Conservation (phyloP, 306 rosid genomes). For the Cucumis hystrix region DNA sequence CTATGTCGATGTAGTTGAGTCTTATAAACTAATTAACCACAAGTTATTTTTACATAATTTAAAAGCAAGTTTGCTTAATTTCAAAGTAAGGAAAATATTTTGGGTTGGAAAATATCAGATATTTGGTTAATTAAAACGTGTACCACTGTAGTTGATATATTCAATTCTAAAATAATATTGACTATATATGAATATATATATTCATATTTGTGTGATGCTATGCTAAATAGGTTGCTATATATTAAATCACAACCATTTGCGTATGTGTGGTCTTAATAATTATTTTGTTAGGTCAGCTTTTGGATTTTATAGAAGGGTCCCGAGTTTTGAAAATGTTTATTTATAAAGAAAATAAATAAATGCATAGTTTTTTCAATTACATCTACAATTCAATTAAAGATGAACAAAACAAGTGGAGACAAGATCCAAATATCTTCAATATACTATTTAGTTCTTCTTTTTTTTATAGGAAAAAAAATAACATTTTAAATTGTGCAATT, state of each 20-base stretch:
- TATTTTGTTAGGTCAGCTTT: not conserved
- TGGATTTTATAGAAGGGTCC: not conserved
- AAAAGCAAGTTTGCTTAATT: too few relatives aligned
- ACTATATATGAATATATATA: too few relatives aligned
- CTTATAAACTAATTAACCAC: too few relatives aligned
- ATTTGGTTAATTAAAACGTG: too few relatives aligned
- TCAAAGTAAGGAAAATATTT: too few relatives aligned
- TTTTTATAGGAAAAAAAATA: not conserved
- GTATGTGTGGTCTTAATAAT: not conserved
- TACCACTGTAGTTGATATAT: too few relatives aligned
- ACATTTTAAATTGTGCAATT: not conserved
- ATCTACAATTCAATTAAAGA: not conserved
- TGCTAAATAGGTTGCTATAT: not conserved
- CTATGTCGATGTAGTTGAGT: too few relatives aligned
- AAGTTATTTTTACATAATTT: too few relatives aligned
- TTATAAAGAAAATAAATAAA: not conserved
- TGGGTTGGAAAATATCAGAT: too few relatives aligned
- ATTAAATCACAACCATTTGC: not conserved
- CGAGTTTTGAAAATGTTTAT: not conserved
- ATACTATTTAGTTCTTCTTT: not conserved
- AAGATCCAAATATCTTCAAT: not conserved
- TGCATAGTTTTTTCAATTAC: not conserved
- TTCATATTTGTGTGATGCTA: too few relatives aligned
- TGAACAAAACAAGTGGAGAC: not conserved
- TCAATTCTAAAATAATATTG: too few relatives aligned